Percentiles rank a stretch among this genome's conserved stretches.
These are phyloP conservation scores for Chaetomiaceae sp. DNA, from an alignment of 2,329 filamentous ascomycete genomes.

Conservation along the genomic window DNA sequence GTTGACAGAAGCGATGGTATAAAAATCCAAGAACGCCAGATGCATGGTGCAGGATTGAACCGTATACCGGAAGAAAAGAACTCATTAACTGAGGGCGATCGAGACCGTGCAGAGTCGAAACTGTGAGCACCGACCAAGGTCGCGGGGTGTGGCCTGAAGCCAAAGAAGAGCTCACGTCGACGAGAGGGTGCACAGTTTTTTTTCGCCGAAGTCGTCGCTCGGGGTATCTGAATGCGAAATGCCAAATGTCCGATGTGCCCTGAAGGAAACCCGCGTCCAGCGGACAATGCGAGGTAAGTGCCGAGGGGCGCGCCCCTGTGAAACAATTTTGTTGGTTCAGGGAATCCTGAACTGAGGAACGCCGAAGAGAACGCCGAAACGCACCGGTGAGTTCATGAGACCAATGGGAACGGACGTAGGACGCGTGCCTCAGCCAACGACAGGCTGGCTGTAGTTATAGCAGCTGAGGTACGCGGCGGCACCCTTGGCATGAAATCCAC, in stretches of 20 bases:
- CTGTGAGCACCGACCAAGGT: background rate
- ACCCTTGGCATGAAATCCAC: slow-evolving; percentile 39
- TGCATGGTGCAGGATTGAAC: slow-evolving; percentile 23
- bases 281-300: slow-evolving; percentile 21
- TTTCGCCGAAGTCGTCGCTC: slow-evolving; percentile 11
- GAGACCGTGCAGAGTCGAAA: slow-evolving; percentile 2
- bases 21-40: slow-evolving; percentile 26
- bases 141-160: background rate
- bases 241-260: slow-evolving; percentile 20
- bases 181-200: background rate
- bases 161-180: background rate
- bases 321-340: no score
- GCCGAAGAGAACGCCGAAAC: slow-evolving; percentile 16
- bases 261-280: slow-evolving; percentile 15
- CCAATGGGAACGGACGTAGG: background rate
- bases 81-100: slow-evolving; percentile 22
- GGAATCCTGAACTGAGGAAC: no score
- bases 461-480: slow-evolving; percentile 41
- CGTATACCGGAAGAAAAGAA: slow-evolving; percentile 25
- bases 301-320: slow-evolving; percentile 8
- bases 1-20: slow-evolving; percentile 11
- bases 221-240: slow-evolving; percentile 28
- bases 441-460: slow-evolving; percentile 47
- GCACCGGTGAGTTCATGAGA: slow-evolving; percentile 18
- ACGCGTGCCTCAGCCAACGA: slow-evolving; percentile 41